Evolutionary conservation across 129 eudicot species (phyloP), one percentile per base, ranked within the genome.

Genomic region (Flaveria sonorensis): DNA sequence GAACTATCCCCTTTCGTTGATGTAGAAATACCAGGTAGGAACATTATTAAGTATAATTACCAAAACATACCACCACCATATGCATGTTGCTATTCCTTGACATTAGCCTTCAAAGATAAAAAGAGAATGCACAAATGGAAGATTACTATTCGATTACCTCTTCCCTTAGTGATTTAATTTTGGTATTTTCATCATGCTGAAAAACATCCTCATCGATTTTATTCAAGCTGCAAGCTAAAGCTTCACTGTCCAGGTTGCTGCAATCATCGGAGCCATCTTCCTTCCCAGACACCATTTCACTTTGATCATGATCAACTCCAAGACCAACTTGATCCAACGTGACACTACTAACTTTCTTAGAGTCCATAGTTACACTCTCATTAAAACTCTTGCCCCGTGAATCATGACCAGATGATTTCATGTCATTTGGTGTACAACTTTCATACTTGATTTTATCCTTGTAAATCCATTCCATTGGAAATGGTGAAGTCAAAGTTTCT

Each of bases 381-480:
- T 70, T 51, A 46, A 68, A 52, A 63, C 64, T 63, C 43, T 83
- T 52, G 40, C 45, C 70, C 36, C 59, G 62, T 57, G 71, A 46
- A 78, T 71, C 67, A 24, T 85, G 55, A 51, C 79, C 73, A 74
- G 86, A 47, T 72, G 74, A 60, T 6, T 81, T 80, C 56, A 73
- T 76, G 70, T 48, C 74, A 23, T 66, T 64, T 45, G 78, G 77
- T 10, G 83, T 64, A 68, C 79, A 64, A 28, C 47, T 64, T 70
- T 82, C 89, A 16, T 84, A 78, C 53, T 60, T 76, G 24, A 64
- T 65, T 6, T 84, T 83, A 64, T 85, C 87, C 47, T 77, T 83
- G 82, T 77, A 90, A 84, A 86, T 81, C 83, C 89, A 89, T 76
- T 91, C 93, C 96, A 91, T 87, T 40, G 96, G 98, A 76, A 91